These are phyloP conservation scores for Pythium biforme DNA, from an alignment of 352 stramenopile species.

Conservation along the genomic window DNA sequence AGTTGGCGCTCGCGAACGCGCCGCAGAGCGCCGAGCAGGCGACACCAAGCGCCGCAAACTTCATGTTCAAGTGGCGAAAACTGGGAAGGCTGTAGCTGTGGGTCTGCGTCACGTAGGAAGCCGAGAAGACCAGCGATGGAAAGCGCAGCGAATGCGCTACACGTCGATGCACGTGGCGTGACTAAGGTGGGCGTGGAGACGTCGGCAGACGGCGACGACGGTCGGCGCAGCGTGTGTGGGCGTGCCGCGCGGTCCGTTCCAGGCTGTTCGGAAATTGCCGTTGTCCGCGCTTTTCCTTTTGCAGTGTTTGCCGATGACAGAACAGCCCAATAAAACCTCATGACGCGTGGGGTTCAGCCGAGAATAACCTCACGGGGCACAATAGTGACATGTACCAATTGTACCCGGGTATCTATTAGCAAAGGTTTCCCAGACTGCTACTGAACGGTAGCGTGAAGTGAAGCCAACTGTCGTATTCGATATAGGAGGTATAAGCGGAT, in stretches of 20 bases:
- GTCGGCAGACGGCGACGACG: too few relatives aligned
- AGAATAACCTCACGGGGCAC: conserved; percentile 12
- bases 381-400: conserved; percentile 20
- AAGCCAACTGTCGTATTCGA: neutral
- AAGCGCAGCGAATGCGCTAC: neutral
- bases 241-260: neutral
- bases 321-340: conserved; percentile 7
- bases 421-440: too few relatives aligned
- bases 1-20: neutral
- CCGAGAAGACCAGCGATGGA: neutral
- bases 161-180: neutral
- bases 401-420: neutral
- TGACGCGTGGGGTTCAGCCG: too few relatives aligned
- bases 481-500: conserved; percentile 10
- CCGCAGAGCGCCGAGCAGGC: conserved; percentile 10
- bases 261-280: neutral
- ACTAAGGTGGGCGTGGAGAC: neutral
- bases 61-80: conserved; percentile 16
- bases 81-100: too few relatives aligned
- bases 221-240: too few relatives aligned
- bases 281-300: too few relatives aligned
- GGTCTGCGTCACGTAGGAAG: too few relatives aligned
- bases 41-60: neutral
- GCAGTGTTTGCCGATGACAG: conserved; percentile 1
- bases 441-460: too few relatives aligned